Base-by-base conservation (phyloP, 2,329 filamentous ascomycete species). In the Geosmithia putterillii region DNA sequence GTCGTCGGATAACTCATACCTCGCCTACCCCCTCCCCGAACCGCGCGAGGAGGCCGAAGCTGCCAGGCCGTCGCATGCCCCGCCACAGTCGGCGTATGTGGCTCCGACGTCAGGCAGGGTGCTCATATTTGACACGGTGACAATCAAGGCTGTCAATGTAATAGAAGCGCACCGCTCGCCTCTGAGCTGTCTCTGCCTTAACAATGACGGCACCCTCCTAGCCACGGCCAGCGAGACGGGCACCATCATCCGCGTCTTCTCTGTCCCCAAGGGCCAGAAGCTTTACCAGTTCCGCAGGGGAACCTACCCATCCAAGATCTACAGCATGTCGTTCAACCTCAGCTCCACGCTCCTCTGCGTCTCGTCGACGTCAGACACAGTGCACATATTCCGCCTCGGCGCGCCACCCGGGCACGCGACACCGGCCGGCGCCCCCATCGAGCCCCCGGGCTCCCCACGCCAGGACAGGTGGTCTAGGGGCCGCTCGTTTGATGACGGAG, bases 291-390 rank as follows among this genome's bases (percentile, higher is more conserved):
- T 98, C 65, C 79, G 92, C 46, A 80, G 92, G 50, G 92, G 92
- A 38, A 95, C 90, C 2, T 95, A 95, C 62, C 92, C 92, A 0
- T 89, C 89, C 2, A 83, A 86, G 36, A 98, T 98, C 52, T 95
- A 89, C 66, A 94, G 88, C 75, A 95, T 98, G 88, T 94, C 89
- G 1, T 98, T 98, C 66, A 98, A 98, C 61, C 81, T 88, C 41
- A 88, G 85, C 46, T 94, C 89, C 2, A 95, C 89, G 1, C 71
- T 98, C 10, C 76, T 98, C 32, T 95, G 89, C 56, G 89, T 98
- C 36, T 96, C 92, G 5, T 96, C 90, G 3, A 89, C 88, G 2
- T 94, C 89, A 1, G 92, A 98, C 56, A 98, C 92, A 0, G 83
- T 98, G 9, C 92, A 98, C 59, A 88, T 98, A 42, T 98, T 98